Base-by-base conservation (phyloP, 2,329 filamentous ascomycete species). In the Colletotrichum sp. region DNA sequence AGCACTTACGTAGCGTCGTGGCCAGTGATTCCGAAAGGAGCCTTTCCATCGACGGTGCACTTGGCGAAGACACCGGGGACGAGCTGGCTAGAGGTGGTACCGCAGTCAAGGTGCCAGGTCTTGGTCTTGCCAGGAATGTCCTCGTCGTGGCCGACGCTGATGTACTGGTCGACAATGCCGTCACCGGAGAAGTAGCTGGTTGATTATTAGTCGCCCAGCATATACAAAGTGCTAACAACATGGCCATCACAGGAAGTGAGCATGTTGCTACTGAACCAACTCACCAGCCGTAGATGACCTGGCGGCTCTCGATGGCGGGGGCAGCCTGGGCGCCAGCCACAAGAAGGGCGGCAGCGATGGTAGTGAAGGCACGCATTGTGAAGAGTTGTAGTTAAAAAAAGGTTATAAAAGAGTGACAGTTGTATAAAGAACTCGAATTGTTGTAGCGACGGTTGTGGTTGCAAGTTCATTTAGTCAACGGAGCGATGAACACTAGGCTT, bases 21-120 rank as follows among this genome's bases (percentile, higher is more conserved):
- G 9, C 32, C 69, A 38, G 69, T 73, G 21, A 75, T 73, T 2
- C 32, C 43, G 16, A 18, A 21, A 21, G 63, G 73, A 56, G 34
- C 14, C 43, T 64, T 64, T 5, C 16, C 28, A 14, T 75, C 24
- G 36, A 75, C 73, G 4, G 32, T 59, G 63, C 73, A 75, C 34
- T 68, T 73, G 43, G 69, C 73, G 13, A 59, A 75, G 7, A 75
- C 83, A 32, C 24, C 48, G 4, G 28, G 28, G 43, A 73, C 32
- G 8, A 73, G 13, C 18, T 36, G 73, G 9, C 5, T 3, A 5
- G 69, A 73, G 21, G 69, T 75, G 24, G 73, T 73, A 12, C 63
- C 63, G 34, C 69, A 73, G 63, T 75, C 56, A 34, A 75, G 56
- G 43, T 24, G n/a, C 18, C n/a, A 72, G 32, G 43, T 68, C 38